Base-by-base conservation (phyloP, 2,329 filamentous ascomycete species). In the Atkinsonella hypoxylon region DNA sequence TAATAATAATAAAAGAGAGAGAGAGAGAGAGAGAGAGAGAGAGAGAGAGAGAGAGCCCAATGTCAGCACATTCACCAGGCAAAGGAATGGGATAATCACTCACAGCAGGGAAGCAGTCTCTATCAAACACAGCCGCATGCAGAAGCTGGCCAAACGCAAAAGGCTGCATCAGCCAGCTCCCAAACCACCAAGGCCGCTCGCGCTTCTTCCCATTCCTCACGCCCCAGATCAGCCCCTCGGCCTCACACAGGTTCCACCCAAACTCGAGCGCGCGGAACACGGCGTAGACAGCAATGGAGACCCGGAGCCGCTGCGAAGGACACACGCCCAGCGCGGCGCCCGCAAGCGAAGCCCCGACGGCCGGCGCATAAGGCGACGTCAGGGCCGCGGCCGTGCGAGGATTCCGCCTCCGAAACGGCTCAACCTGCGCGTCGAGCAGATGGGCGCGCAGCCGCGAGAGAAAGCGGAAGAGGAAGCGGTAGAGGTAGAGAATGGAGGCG, bases 391-490 rank as follows among this genome's bases (percentile, higher is more conserved):
- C 78, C 12, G 89, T 79, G 17, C 79, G 79, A 0, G 90, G 90
- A 61, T 97, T 96, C 49, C 91, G 84, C 51, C 77, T 73, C 13
- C 89, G 79, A 67, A 97, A 96, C 0, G 87, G 84, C 50, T 79
- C 77, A 1, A 90, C 89, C 51, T 87, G 79, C n/a, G 87, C 79
- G 36, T 85, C 83, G 41, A 94, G 80, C 4, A 98, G 75, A 56
- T 89, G 88, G 1, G 78, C 75, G 45, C 91, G 83, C 42, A 97
- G 72, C 30, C 88, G 81, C 26, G 79, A 79, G 59, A 97, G 87
- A 74, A 97, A 95, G 53, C 91, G 87, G 69, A 91, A 89, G 26
- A 97, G 81, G 1, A 95, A 75, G 31, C 93, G 82, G 65, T 98
- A 93, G 54, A 95, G 80, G 42, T 97, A 80, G 18, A 97, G 77